A percentile compares a stretch with the other conserved stretches of the same genome.
phyloP scores from a whole-genome alignment of 345 rosid genomes.

The Eucalyptus curtisii region DNA sequence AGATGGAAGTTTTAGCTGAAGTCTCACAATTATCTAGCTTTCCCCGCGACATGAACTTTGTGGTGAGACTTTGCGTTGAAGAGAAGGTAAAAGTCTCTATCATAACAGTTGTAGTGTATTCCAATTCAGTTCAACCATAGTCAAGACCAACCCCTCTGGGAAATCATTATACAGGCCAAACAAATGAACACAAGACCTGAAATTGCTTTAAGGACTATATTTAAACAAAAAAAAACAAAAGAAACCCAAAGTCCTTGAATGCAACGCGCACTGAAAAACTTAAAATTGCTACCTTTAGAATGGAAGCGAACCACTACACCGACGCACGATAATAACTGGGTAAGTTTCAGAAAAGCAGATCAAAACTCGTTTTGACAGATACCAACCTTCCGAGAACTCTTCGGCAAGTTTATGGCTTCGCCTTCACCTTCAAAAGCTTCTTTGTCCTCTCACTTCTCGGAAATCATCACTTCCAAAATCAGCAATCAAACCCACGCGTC shows the following conservation, averaged over 20 bases:
- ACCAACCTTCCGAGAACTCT: background rate
- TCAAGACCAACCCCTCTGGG: background rate
- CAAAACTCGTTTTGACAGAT: background rate
- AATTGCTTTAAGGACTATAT: background rate
- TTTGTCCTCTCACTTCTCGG: background rate
- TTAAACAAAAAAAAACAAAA: background rate
- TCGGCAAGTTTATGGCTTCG: background rate
- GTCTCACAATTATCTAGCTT: background rate
- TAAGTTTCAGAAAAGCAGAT: background rate
- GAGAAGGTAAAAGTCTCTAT: background rate
- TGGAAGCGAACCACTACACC: background rate
- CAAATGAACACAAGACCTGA: background rate
- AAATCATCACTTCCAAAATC: background rate
- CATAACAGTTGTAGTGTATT: background rate
- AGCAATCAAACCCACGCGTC: background rate
- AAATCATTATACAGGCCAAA: background rate
- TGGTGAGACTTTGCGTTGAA: background rate
- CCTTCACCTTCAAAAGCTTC: background rate
- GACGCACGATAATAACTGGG: background rate
- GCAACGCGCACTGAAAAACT: background rate
- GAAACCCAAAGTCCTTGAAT: background rate
- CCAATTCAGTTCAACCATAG: background rate
- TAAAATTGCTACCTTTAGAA: background rate
- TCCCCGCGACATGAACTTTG: background rate
- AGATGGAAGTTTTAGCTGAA: background rate